These are phyloP conservation scores for Neurospora tetraspora DNA, from an alignment of 495 filamentous ascomycete species.

Conservation along the genomic window DNA sequence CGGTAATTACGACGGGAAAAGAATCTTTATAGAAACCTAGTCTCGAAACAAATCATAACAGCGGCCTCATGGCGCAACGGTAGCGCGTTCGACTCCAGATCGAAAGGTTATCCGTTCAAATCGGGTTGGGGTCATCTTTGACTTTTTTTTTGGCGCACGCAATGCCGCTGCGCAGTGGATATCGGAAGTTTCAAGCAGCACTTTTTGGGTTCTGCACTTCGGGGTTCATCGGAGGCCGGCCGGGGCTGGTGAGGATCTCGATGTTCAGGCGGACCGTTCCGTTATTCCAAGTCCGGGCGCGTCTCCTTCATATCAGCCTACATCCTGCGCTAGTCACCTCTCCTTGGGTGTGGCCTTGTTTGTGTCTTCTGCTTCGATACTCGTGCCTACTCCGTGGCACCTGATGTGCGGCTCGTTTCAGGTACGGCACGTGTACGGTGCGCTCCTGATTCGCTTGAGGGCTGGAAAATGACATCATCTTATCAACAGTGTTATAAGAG, in stretches of 20 bases:
- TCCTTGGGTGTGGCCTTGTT: not conserved
- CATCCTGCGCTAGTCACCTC: not conserved
- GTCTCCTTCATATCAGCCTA: not conserved
- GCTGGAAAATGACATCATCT: not conserved
- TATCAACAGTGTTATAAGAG: not conserved
- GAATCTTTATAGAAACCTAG: not conserved
- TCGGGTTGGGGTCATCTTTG: not conserved
- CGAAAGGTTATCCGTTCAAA: conserved; percentile 32
- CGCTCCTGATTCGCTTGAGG: not conserved
- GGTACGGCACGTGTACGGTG: not conserved
- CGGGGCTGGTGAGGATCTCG: not conserved
- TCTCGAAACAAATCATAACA: not conserved
- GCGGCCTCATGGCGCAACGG: conserved; percentile 24
- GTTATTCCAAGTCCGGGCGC: not conserved
- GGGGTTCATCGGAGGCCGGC: not conserved
- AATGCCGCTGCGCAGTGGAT: not conserved
- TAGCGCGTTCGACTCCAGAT: conserved; percentile 38
- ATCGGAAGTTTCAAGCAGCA: not conserved
- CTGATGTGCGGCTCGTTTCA: not conserved
- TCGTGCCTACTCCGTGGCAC: not conserved
- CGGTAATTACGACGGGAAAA: no score
- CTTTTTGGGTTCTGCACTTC: not conserved
- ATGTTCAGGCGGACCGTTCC: not conserved
- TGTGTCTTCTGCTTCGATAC: not conserved
- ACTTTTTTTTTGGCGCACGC: not conserved